A percentile compares a stretch with the other conserved stretches of the same genome.
phyloP scores from a whole-genome alignment of 805 yeast species.

The Metschnikowia hibisci region DNA sequence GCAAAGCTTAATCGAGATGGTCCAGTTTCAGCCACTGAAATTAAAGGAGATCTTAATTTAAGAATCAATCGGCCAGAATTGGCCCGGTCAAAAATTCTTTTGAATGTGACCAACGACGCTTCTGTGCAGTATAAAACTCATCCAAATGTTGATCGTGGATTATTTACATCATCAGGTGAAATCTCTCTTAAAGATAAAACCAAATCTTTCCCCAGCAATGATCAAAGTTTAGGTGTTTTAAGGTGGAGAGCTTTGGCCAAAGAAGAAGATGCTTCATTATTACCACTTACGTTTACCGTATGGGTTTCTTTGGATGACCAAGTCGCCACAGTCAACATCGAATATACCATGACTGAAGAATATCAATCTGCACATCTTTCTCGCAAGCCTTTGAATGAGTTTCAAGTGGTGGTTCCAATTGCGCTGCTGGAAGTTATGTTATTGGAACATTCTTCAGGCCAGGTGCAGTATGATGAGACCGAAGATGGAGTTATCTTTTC shows the following conservation, averaged over 20 bases:
- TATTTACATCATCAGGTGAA: conserved; percentile 53
- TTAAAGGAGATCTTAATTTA: conserved; percentile 87
- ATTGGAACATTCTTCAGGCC: conserved; percentile 44
- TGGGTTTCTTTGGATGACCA: conserved; percentile 75
- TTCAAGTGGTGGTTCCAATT: conserved; percentile 61
- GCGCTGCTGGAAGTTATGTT: conserved; percentile 52
- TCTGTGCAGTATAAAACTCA: conserved; percentile 83
- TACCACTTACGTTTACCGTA: conserved; percentile 72
- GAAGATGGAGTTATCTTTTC: conserved; percentile 72
- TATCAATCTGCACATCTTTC: conserved; percentile 27
- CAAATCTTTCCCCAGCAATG: conserved; percentile 87
- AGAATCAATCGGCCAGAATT: conserved; percentile 75
- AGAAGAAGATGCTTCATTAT: conserved; percentile 42
- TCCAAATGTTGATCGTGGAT: conserved; percentile 85
- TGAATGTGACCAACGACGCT: conserved; percentile 45
- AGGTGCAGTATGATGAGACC: conserved; percentile 49
- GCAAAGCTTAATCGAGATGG: conserved; percentile 87
- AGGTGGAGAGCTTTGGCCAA: conserved; percentile 83
- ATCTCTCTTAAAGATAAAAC: conserved; percentile 73
- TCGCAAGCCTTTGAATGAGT: conserved; percentile 48
- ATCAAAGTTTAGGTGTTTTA: conserved; percentile 83
- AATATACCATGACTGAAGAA: conserved; percentile 66
- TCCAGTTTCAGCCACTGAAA: conserved; percentile 59
- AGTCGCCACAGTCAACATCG: conserved; percentile 73
- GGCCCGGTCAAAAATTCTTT: conserved; percentile 60